Conservation (phyloP, 441 rosid genomes). For the Metrosideros polymorpha region DNA sequence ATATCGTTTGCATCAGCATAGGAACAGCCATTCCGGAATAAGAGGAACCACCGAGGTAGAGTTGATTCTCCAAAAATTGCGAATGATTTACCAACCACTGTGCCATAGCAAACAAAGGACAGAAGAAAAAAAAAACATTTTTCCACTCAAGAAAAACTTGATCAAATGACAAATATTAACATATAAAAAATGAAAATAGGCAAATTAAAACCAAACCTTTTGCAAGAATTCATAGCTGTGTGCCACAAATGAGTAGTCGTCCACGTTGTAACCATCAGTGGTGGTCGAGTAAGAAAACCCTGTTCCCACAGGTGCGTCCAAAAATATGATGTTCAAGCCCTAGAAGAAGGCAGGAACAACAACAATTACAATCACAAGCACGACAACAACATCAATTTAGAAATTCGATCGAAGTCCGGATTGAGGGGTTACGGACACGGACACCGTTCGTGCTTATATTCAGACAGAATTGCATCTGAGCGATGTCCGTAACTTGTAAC, state of each 20-base stretch:
- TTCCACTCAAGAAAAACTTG: background rate
- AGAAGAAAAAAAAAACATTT: background rate
- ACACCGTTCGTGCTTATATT: too few relatives aligned
- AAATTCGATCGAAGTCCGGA: background rate
- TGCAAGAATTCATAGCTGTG: background rate
- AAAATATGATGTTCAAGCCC: slow-evolving; percentile 20
- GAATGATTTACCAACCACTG: background rate
- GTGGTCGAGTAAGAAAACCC: slow-evolving; percentile 35
- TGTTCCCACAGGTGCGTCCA: slow-evolving; percentile 19
- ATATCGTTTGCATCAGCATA: background rate
- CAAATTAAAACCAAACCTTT: background rate
- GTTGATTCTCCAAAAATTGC: background rate
- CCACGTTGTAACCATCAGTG: slow-evolving; percentile 7
- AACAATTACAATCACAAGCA: background rate
- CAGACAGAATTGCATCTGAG: background rate
- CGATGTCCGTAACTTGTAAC: background rate
- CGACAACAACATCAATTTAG: background rate
- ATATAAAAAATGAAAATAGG: background rate
- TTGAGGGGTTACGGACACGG: too few relatives aligned
- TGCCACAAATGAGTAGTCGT: background rate
- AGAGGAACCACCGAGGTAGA: background rate
- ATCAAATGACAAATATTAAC: background rate
- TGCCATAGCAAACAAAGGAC: background rate
- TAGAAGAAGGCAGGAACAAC: background rate
- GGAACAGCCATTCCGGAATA: background rate